Percentiles rank a stretch among this genome's conserved stretches.
Conservation (phyloP, 768 basidiomycete genomes). For the Lactifluus piperatus region DNA sequence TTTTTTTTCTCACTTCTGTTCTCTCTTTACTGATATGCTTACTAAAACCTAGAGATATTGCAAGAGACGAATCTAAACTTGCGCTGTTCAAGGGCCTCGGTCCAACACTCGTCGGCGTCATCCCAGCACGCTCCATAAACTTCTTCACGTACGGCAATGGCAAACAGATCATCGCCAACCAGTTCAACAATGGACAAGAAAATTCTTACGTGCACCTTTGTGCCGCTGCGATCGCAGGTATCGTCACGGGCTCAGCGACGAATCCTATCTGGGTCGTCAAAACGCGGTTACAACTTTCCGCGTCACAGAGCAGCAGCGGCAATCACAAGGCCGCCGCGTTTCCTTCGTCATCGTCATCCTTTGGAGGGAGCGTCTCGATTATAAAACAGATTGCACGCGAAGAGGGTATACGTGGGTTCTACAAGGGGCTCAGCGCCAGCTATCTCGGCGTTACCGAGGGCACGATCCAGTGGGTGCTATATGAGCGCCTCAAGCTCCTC, state of each 20-base stretch:
- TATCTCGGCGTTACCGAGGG: slow-evolving; percentile 94
- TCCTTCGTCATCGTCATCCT: slow-evolving; percentile 23
- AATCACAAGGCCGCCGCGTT: neutral
- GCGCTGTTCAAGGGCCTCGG: slow-evolving; percentile 94
- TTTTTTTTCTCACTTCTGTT: neutral
- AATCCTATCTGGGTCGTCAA: slow-evolving; percentile 99
- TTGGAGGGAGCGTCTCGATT: slow-evolving; percentile 49
- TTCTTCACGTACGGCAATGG: slow-evolving; percentile 98
- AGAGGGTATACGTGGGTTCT: slow-evolving; percentile 83
- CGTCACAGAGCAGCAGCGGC: slow-evolving; percentile 19
- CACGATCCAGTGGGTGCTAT: slow-evolving; percentile 95
- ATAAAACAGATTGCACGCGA: slow-evolving; percentile 68
- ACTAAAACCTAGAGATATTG: slow-evolving; percentile 59
- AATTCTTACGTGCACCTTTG: slow-evolving; percentile 78
- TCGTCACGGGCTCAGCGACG: slow-evolving; percentile 81
- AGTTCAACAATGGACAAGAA: slow-evolving; percentile 72
- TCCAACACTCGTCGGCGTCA: slow-evolving; percentile 87
- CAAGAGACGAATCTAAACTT: slow-evolving; percentile 75
- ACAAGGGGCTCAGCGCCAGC: slow-evolving; percentile 91
- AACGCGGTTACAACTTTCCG: slow-evolving; percentile 79
- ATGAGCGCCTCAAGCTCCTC: slow-evolving; percentile 82
- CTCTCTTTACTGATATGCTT: neutral
- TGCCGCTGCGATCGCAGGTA: slow-evolving; percentile 80
- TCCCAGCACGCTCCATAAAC: slow-evolving; percentile 94
- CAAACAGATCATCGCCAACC: slow-evolving; percentile 79